Evolutionary conservation across 2,329 filamentous ascomycete genomes (phyloP).

Genomic region (Alternaria longipes): DNA sequence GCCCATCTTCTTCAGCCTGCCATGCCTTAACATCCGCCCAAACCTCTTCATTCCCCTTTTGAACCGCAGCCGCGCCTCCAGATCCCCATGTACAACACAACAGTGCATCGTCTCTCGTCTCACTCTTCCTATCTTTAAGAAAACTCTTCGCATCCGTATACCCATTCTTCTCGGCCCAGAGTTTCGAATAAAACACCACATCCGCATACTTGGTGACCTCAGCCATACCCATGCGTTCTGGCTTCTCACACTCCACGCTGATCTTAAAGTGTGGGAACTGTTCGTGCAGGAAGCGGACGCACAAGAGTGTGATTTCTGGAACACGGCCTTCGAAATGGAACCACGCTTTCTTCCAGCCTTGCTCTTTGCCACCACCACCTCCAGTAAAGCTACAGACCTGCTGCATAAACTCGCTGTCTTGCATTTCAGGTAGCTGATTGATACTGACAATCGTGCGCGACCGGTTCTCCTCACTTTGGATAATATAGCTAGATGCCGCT

Average conservation of each 20-base stretch:
- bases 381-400: not conserved
- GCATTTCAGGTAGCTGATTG: slow-evolving; percentile 75
- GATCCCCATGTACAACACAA: slow-evolving; percentile 69
- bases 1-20: slow-evolving; percentile 4
- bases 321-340: slow-evolving; percentile 80
- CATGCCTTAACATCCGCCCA: slow-evolving; percentile 21
- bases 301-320: slow-evolving; percentile 67
- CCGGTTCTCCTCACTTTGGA: slow-evolving; percentile 67
- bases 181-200: slow-evolving; percentile 76
- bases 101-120: slow-evolving; percentile 54
- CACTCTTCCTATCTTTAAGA: slow-evolving; percentile 44
- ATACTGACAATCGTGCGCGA: slow-evolving; percentile 76
- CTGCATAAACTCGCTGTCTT: slow-evolving; percentile 64
- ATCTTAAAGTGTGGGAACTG: slow-evolving; percentile 57
- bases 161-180: slow-evolving; percentile 67
- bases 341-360: slow-evolving; percentile 55
- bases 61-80: slow-evolving; percentile 61
- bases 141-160: slow-evolving; percentile 20
- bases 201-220: slow-evolving; percentile 70
- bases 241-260: slow-evolving; percentile 79
- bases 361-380: not conserved
- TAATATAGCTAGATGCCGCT: slow-evolving; percentile 74
- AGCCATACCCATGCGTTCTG: slow-evolving; percentile 66
- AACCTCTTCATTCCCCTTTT: slow-evolving; percentile 30
- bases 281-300: slow-evolving; percentile 64